Evolutionary conservation across 345 rosid species (phyloP).

Genomic region (Hirschfeldia incana): DNA sequence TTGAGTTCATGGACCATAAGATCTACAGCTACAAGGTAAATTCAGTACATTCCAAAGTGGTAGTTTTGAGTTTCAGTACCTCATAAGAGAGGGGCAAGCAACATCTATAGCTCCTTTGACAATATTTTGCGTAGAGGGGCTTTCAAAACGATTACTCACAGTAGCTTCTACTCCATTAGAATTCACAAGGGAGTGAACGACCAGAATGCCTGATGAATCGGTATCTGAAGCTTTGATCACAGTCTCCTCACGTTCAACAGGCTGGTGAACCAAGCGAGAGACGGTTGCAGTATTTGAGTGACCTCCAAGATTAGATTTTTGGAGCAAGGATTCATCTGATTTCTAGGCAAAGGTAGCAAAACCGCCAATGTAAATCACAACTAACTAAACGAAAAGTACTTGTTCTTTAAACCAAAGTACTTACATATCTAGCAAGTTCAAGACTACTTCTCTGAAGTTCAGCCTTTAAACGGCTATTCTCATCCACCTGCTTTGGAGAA

Average conservation of each 20-base stretch:
- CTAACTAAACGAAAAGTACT: background rate
- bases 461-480: constrained; percentile 65
- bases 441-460: constrained; percentile 61
- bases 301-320: constrained; percentile 43
- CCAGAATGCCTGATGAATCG: constrained; percentile 44
- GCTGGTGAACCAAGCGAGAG: constrained; percentile 46
- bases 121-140: constrained; percentile 39
- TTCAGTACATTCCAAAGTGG: constrained; percentile 1
- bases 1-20: background rate
- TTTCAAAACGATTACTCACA: constrained; percentile 36
- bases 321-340: constrained; percentile 41
- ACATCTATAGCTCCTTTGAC: constrained; percentile 41
- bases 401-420: constrained; percentile 18
- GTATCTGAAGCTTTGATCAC: constrained; percentile 32
- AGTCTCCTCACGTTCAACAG: constrained; percentile 40
- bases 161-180: constrained; percentile 42
- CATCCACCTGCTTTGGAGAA: constrained; percentile 60
- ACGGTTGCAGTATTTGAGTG: constrained; percentile 45
- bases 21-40: constrained; percentile 1
- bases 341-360: constrained; percentile 33
- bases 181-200: constrained; percentile 44
- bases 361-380: constrained; percentile 18
- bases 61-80: constrained; percentile 46
- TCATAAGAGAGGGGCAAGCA: constrained; percentile 49
- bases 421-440: constrained; percentile 69